Evolutionary conservation across 352 stramenopile species (phyloP).

Genomic region (Pythium aristosporum): DNA sequence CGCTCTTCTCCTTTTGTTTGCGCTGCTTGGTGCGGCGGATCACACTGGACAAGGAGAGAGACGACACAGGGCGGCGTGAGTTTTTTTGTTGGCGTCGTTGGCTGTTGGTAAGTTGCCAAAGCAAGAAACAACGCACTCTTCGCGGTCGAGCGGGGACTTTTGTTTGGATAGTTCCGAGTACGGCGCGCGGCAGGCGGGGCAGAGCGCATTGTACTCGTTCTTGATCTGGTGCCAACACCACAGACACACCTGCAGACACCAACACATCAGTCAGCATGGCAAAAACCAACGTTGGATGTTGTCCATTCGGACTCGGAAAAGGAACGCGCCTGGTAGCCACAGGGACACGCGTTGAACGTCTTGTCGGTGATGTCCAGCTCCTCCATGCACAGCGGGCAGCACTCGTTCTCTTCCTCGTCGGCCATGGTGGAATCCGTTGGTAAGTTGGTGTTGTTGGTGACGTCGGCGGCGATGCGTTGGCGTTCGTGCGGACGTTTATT

Average conservation of each 20-base stretch:
- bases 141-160: slow-evolving; percentile 92
- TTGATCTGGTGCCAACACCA: slow-evolving; percentile 99
- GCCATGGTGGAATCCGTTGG: slow-evolving; percentile 36
- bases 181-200: slow-evolving; percentile 96
- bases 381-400: slow-evolving; percentile 98
- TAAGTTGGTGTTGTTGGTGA: slow-evolving; percentile 8
- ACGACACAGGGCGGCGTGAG: background rate
- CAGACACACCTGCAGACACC: slow-evolving; percentile 90
- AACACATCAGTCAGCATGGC: background rate
- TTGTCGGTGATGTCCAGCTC: slow-evolving; percentile 98
- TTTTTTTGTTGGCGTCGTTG: background rate
- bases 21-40: slow-evolving; percentile 76
- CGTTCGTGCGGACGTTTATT: background rate
- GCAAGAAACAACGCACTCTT: slow-evolving; percentile 65
- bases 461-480: slow-evolving; percentile 19
- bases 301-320: background rate
- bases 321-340: slow-evolving; percentile 92
- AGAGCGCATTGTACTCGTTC: slow-evolving; percentile 97
- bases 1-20: slow-evolving; percentile 84
- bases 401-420: slow-evolving; percentile 83
- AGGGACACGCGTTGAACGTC: slow-evolving; percentile 99
- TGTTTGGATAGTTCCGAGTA: slow-evolving; percentile 94
- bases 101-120: background rate
- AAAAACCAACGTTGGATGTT: background rate
- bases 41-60: slow-evolving; percentile 35